Evolutionary conservation across 208 protist genomes (phyloP).

Genomic region (Porcisia hertigi): DNA sequence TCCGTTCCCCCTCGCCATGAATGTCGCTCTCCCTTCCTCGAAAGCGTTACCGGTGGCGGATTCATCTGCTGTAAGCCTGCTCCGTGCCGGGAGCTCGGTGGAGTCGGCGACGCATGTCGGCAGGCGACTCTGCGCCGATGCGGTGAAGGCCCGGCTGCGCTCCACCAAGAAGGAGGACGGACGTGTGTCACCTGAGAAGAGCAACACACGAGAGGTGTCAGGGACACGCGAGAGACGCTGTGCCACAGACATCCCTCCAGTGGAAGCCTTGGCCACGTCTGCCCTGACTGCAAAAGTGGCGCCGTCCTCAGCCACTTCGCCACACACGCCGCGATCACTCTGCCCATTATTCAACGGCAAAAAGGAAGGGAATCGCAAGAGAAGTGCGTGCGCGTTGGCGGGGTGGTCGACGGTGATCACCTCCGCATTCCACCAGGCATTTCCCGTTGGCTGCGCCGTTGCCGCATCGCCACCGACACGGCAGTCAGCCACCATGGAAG

Average conservation of each 20-base stretch:
- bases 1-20: not conserved
- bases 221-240: not conserved
- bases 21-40: not conserved
- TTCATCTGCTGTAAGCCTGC: not conserved
- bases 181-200: constrained; percentile 93
- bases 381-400: constrained; percentile 82
- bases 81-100: not conserved
- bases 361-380: constrained; percentile 70
- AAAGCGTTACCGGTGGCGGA: not conserved
- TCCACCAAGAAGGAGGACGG: constrained; percentile 71
- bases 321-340: not conserved
- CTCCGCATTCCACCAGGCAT: constrained; percentile 58
- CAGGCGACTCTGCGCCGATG: not conserved
- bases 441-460: not conserved
- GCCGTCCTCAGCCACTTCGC: not conserved
- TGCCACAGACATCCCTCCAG: not conserved
- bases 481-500: not conserved
- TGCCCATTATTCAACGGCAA: not conserved
- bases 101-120: not conserved
- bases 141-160: constrained; percentile 54
- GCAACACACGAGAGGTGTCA: constrained; percentile 51
- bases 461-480: not conserved
- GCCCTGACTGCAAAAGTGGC: not conserved
- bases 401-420: constrained; percentile 85
- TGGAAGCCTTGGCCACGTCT: not conserved